Conservation (phyloP, 73 alveolate genomes). For the Paraurostyla sp. region DNA sequence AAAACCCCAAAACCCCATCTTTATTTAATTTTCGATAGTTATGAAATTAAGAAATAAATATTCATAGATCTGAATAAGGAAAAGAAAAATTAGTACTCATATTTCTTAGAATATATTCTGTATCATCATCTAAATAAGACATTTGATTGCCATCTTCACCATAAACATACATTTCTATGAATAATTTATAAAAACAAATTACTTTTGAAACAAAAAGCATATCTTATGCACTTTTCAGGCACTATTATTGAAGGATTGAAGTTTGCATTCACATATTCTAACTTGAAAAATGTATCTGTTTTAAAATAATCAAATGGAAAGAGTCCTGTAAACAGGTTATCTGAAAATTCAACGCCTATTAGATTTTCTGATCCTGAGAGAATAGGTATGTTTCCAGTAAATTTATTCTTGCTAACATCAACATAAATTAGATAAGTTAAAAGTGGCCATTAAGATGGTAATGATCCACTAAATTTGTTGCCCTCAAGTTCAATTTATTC, state of each 20-base stretch:
- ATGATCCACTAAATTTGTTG: conserved; percentile 67
- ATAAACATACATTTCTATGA: conserved; percentile 12
- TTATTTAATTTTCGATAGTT: too few relatives aligned
- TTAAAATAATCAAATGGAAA: conserved; percentile 72
- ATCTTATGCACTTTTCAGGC: conserved; percentile 61
- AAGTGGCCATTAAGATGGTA: conserved; percentile 50
- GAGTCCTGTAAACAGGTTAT: conserved; percentile 66
- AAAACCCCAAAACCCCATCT: too few relatives aligned
- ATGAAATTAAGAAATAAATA: neutral
- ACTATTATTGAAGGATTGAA: conserved; percentile 34
- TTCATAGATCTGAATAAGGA: conserved; percentile 13
- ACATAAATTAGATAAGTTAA: conserved; percentile 21
- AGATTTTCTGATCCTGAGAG: conserved; percentile 21
- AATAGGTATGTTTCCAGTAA: conserved; percentile 71
- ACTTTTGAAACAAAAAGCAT: conserved; percentile 66
- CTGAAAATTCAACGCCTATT: conserved; percentile 67
- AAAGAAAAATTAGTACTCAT: neutral
- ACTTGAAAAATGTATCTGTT: conserved; percentile 47
- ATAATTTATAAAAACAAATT: neutral
- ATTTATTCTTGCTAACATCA: conserved; percentile 58
- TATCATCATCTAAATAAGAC: neutral
- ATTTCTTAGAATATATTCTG: neutral
- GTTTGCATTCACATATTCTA: conserved; percentile 58
- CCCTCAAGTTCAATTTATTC: conserved; percentile 53
- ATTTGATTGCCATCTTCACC: conserved; percentile 37